Percentiles rank a stretch among this genome's conserved stretches.
Conservation (phyloP, 148 eudicot species). For the Rhododendron ferrugineum region DNA sequence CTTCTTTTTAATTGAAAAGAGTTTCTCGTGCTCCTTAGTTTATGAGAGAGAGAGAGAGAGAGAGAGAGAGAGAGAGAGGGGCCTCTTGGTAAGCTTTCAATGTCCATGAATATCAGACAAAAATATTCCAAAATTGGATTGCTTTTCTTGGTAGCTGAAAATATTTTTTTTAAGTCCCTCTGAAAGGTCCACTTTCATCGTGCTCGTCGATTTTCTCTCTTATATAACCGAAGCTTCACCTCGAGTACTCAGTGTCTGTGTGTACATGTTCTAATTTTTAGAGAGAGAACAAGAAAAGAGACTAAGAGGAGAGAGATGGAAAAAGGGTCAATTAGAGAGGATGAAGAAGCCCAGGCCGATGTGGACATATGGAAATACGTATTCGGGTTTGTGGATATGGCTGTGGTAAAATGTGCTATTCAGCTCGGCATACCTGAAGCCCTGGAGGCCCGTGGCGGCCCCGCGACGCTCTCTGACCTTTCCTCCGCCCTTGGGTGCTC, state of each 20-base stretch:
- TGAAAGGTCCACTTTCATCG: not conserved
- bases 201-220: not conserved
- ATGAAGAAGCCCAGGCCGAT: conserved; percentile 37
- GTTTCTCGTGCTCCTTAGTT: no score
- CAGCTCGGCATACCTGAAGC: conserved; percentile 56
- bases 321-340: not conserved
- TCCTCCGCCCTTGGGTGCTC: conserved; percentile 42
- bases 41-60: no score
- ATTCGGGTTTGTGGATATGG: conserved; percentile 52
- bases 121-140: not conserved
- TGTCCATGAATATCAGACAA: not conserved
- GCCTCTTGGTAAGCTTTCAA: not conserved
- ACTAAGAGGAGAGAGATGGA: not conserved
- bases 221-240: not conserved
- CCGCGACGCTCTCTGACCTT: conserved; percentile 42
- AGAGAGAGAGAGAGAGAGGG: no score
- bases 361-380: conserved; percentile 46
- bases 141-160: not conserved
- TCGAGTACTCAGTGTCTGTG: not conserved
- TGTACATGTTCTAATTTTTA: not conserved
- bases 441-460: conserved; percentile 33
- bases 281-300: no score
- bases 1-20: no score
- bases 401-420: conserved; percentile 56
- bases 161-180: not conserved